Conservation (phyloP, 2,329 filamentous ascomycete species). For the Lachnellula hyalina region DNA sequence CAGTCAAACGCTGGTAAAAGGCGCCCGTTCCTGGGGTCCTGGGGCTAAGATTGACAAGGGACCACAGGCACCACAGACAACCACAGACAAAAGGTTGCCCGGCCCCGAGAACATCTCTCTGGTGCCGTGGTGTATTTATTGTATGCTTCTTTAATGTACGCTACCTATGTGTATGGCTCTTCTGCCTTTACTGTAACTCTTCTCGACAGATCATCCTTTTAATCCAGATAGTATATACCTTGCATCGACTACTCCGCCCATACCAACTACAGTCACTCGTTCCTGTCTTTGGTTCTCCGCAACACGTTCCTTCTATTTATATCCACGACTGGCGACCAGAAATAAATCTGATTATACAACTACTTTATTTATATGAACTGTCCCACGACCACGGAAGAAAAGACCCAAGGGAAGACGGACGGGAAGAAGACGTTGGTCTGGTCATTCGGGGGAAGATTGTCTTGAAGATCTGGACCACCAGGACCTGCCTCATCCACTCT, state of each 20-base stretch:
- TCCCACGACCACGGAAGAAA: background rate
- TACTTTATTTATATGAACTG: background rate
- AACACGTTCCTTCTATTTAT: background rate
- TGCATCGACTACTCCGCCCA: background rate
- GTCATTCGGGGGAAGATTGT: background rate
- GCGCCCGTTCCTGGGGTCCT: background rate
- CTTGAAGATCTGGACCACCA: background rate
- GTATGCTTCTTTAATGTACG: background rate
- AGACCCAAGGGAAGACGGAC: background rate
- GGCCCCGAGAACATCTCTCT: background rate
- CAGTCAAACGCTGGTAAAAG: background rate
- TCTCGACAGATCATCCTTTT: background rate
- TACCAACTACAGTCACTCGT: conserved; percentile 29
- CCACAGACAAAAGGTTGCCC: background rate
- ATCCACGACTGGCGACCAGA: background rate
- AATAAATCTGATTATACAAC: background rate
- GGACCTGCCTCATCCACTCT: conserved; percentile 1
- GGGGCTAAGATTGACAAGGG: background rate
- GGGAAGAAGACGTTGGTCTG: background rate
- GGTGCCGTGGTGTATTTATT: background rate
- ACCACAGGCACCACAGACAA: background rate
- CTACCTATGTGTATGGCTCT: background rate
- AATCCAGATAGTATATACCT: background rate
- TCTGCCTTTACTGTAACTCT: background rate
- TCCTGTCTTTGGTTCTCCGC: conserved; percentile 14